phyloP scores from a whole-genome alignment of 2,329 filamentous ascomycete genomes.

The Teratosphaeria destructans region DNA sequence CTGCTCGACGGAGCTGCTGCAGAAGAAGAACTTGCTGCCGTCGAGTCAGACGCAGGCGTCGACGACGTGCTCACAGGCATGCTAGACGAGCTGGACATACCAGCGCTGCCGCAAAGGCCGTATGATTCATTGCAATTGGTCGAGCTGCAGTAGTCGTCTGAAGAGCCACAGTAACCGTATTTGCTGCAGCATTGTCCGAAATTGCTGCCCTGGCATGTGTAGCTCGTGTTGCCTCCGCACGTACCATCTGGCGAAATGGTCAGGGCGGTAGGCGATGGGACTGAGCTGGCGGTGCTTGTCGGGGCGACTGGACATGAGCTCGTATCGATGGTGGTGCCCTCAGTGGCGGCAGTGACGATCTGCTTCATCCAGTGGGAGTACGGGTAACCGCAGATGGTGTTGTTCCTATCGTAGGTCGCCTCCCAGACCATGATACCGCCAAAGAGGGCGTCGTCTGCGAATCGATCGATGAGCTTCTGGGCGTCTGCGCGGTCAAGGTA shows the following conservation, averaged over 20 bases:
- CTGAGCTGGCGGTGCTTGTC: neutral
- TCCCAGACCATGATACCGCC: conserved; percentile 54
- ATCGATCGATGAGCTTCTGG: conserved; percentile 33
- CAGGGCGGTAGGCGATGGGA: neutral
- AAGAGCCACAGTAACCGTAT: conserved; percentile 1
- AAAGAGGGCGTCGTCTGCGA: conserved; percentile 34
- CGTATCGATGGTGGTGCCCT: conserved; percentile 10
- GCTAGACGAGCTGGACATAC: neutral
- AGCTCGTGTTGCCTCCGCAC: conserved; percentile 1
- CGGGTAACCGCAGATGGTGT: conserved; percentile 32
- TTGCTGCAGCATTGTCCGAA: conserved; percentile 2
- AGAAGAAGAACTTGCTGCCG: neutral
- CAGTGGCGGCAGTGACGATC: conserved; percentile 23
- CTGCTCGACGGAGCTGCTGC: neutral
- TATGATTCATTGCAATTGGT: neutral
- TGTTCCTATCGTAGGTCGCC: conserved; percentile 39
- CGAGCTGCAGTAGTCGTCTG: conserved; percentile 1
- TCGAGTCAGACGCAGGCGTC: neutral
- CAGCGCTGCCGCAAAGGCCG: conserved; percentile 2
- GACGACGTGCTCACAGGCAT: neutral
- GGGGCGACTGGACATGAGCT: neutral
- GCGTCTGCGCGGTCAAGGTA: conserved; percentile 42
- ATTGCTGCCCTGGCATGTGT: conserved; percentile 2
- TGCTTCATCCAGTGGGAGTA: conserved; percentile 42
- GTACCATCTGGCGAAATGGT: conserved; percentile 1